Percentiles rank a stretch among this genome's conserved stretches.
Evolutionary conservation across 1,139 yeast genomes (phyloP).

Genomic region (Blastobotrys raffinosifermentans): DNA sequence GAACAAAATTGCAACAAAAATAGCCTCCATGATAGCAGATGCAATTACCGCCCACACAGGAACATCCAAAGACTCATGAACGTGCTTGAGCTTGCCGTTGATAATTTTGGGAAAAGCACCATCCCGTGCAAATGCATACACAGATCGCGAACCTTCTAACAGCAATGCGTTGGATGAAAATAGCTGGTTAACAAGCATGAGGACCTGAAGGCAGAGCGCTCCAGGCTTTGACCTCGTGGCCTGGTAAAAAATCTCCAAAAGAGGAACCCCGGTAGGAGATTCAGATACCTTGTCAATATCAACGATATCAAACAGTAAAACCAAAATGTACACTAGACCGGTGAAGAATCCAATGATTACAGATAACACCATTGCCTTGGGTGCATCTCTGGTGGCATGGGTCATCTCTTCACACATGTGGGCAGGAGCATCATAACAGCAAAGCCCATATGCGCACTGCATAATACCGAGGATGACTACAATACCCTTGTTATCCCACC

Average conservation of each 20-base stretch:
- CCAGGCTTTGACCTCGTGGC: conserved; percentile 51
- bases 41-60: conserved; percentile 70
- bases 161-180: conserved; percentile 71
- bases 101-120: conserved; percentile 56
- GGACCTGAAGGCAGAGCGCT: conserved; percentile 50
- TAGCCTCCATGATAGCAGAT: conserved; percentile 52
- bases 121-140: conserved; percentile 79
- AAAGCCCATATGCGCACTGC: conserved; percentile 57
- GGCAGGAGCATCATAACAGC: conserved; percentile 56
- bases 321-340: conserved; percentile 46
- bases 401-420: conserved; percentile 57
- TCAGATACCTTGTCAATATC: conserved; percentile 42
- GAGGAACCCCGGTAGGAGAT: conserved; percentile 50
- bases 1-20: conserved; percentile 38
- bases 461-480: conserved; percentile 57
- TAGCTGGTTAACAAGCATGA: conserved; percentile 53
- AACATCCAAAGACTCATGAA: too few relatives aligned
- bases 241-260: conserved; percentile 53
- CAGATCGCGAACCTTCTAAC: conserved; percentile 78
- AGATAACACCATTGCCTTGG: conserved; percentile 51
- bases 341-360: conserved; percentile 54
- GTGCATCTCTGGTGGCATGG: conserved; percentile 46
- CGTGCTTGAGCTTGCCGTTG: conserved; percentile 56
- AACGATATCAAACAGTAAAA: conserved; percentile 53
- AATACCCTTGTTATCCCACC: conserved; percentile 49